Percentiles rank a stretch among this genome's conserved stretches.
Conservation (phyloP, 495 filamentous ascomycete genomes). For the Podospora tetraspora region DNA sequence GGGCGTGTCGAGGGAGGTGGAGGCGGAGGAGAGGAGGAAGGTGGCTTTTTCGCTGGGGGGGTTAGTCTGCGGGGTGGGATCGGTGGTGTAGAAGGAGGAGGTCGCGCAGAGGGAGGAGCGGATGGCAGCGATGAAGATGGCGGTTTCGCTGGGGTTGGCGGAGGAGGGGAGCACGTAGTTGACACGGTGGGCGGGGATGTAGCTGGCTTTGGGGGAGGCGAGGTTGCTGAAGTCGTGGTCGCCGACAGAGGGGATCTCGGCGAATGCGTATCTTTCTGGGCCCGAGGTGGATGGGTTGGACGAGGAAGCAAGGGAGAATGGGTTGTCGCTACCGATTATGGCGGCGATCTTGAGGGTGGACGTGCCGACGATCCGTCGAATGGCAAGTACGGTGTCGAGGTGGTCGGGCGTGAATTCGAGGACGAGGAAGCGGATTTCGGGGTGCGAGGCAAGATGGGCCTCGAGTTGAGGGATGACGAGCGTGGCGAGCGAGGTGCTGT, state of each 20-base stretch:
- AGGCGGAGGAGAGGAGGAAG: constrained; percentile 3
- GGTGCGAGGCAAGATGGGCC: constrained; percentile 35
- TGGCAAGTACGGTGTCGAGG: constrained; percentile 37
- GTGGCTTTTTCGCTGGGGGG: constrained; percentile 6
- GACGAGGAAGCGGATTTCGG: constrained; percentile 39
- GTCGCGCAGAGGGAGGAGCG: constrained; percentile 36
- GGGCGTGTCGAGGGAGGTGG: constrained; percentile 14
- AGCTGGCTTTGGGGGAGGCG: constrained; percentile 1
- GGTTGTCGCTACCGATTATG: constrained; percentile 33
- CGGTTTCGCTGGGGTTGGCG: constrained; percentile 37
- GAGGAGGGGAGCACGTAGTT: constrained; percentile 39
- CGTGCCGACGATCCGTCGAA: constrained; percentile 39
- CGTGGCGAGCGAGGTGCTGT: constrained; percentile 38
- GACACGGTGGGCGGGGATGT: constrained; percentile 34
- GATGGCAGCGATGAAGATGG: constrained; percentile 35
- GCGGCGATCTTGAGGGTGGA: constrained; percentile 42
- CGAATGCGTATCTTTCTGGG: not conserved
- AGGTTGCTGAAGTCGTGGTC: constrained; percentile 8
- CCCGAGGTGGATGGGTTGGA: constrained; percentile 3
- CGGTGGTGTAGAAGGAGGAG: constrained; percentile 9
- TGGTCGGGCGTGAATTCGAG: constrained; percentile 46
- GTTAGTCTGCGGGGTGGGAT: constrained; percentile 35
- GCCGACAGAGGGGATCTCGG: constrained; percentile 10
- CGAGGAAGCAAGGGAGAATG: constrained; percentile 4
- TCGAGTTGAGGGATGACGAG: constrained; percentile 45